These are phyloP conservation scores for Azolla pinnata DNA, from an alignment of 75 land plant species.

Conservation along the genomic window DNA sequence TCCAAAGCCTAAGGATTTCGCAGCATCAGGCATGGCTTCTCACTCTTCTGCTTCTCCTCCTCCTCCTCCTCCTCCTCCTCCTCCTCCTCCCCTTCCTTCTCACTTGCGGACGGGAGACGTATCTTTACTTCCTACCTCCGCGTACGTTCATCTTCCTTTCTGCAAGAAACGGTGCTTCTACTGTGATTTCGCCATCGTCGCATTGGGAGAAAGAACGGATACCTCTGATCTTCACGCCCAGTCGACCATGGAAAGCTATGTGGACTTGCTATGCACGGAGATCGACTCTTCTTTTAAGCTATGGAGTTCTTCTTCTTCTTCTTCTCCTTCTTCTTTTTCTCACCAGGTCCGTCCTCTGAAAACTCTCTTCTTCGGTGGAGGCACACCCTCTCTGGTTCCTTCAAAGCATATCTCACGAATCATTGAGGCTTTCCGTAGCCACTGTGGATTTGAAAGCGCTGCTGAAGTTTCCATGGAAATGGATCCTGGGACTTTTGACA, in stretches of 20 bases:
- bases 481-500: slow-evolving; percentile 91
- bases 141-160: slow-evolving; percentile 92
- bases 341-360: slow-evolving; percentile 33
- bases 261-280: slow-evolving; percentile 48
- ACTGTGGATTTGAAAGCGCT: slow-evolving; percentile 39
- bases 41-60: no score
- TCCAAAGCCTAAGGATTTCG: no score
- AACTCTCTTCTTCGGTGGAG: slow-evolving; percentile 91
- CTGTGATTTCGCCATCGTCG: slow-evolving; percentile 94
- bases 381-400: slow-evolving; percentile 88
- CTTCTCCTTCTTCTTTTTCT: no score
- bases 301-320: no score
- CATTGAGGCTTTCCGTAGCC: slow-evolving; percentile 29
- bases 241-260: slow-evolving; percentile 58
- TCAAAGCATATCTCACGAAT: slow-evolving; percentile 46
- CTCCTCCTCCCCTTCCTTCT: no score
- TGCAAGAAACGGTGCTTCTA: slow-evolving; percentile 89
- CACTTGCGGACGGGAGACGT: no score
- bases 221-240: slow-evolving; percentile 21
- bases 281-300: slow-evolving; percentile 29
- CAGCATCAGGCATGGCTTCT: no score
- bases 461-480: slow-evolving; percentile 88
- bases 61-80: no score
- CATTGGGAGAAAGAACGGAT: slow-evolving; percentile 52
- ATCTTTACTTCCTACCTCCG: slow-evolving; percentile 63